Percentiles rank a stretch among this genome's conserved stretches.
These are phyloP conservation scores for Cetradonia linearis DNA, from an alignment of 495 filamentous ascomycete species.

Conservation along the genomic window DNA sequence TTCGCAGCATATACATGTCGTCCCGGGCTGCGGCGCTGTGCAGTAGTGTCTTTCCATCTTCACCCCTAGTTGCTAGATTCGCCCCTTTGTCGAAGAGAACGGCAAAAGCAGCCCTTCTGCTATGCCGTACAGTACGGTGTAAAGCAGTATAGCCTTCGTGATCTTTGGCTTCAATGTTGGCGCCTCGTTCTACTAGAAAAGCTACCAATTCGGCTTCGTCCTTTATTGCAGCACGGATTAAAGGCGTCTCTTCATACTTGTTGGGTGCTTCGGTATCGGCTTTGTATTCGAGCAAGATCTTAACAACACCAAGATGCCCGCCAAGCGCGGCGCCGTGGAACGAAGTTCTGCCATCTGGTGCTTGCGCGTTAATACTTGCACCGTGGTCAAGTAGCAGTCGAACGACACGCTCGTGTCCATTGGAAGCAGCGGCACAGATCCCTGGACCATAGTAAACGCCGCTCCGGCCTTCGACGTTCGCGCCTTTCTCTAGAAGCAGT, in stretches of 20 bases:
- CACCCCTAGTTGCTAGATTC: neutral
- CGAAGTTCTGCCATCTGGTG: neutral
- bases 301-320: neutral
- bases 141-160: neutral
- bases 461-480: slow-evolving; percentile 2
- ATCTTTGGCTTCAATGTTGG: neutral
- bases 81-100: neutral
- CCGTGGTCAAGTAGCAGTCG: slow-evolving; percentile 21
- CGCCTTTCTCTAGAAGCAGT: neutral
- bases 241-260: neutral
- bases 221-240: neutral
- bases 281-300: neutral
- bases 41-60: neutral
- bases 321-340: neutral
- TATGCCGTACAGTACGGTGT: neutral
- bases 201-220: neutral
- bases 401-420: slow-evolving; percentile 24
- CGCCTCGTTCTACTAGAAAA: neutral
- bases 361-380: slow-evolving; percentile 20
- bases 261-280: neutral
- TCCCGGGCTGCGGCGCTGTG: neutral
- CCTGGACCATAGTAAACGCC: slow-evolving; percentile 18
- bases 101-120: neutral
- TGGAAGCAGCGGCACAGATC: slow-evolving; percentile 23
- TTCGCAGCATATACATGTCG: neutral